These are phyloP conservation scores for Melaleuca quinquenervia DNA, from an alignment of 345 rosid genomes.

Conservation along the genomic window DNA sequence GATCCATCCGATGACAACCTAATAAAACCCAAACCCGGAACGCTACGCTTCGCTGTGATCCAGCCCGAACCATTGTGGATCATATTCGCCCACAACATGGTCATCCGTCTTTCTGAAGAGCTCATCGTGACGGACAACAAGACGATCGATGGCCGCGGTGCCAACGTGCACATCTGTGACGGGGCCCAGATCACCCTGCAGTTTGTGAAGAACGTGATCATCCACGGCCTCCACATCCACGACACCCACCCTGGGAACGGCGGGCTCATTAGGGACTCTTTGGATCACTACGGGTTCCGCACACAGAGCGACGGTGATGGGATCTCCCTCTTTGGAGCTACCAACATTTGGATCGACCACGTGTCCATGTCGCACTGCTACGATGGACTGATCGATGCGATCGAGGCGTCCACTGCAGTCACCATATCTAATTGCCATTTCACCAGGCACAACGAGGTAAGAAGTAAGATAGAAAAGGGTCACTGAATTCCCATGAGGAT, in stretches of 20 bases:
- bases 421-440: slow-evolving; percentile 78
- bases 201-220: slow-evolving; percentile 44
- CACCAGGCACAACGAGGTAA: slow-evolving; percentile 68
- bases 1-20: slow-evolving; percentile 43
- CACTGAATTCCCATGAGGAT: background rate
- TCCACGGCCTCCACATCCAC: slow-evolving; percentile 61
- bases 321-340: slow-evolving; percentile 49
- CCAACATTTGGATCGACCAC: slow-evolving; percentile 73
- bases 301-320: slow-evolving; percentile 75
- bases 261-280: slow-evolving; percentile 54
- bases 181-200: slow-evolving; percentile 69
- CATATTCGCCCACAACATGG: slow-evolving; percentile 44
- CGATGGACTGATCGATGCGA: slow-evolving; percentile 68
- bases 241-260: slow-evolving; percentile 32
- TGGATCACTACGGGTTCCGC: slow-evolving; percentile 42
- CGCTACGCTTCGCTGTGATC: slow-evolving; percentile 35
- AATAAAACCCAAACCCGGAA: slow-evolving; percentile 4
- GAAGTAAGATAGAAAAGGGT: background rate
- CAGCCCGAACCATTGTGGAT: slow-evolving; percentile 40
- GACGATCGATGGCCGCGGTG: slow-evolving; percentile 74
- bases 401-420: slow-evolving; percentile 58
- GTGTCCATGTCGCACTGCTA: slow-evolving; percentile 48
- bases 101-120: slow-evolving; percentile 51
- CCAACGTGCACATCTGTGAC: slow-evolving; percentile 19
- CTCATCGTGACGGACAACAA: slow-evolving; percentile 45